These are phyloP conservation scores for Odontarrhena argentea DNA, from an alignment of 345 rosid species.

Conservation along the genomic window DNA sequence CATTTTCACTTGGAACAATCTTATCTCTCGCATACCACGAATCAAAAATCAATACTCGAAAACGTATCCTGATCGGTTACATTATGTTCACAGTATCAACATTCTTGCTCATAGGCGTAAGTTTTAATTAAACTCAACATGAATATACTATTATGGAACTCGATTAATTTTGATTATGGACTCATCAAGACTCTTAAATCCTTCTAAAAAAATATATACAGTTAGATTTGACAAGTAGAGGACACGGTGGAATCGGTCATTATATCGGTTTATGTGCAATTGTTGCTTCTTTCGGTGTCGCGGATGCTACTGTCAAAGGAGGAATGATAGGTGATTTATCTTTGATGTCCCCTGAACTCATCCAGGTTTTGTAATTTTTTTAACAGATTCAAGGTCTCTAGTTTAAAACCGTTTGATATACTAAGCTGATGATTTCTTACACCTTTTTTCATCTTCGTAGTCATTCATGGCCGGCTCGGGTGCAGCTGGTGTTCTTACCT, in stretches of 20 bases:
- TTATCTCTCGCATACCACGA: constrained; percentile 57
- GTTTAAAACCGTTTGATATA: no score
- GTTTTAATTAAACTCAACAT: constrained; percentile 28
- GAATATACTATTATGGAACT: not conserved
- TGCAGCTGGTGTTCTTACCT: constrained; percentile 78
- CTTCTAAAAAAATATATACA: constrained; percentile 24
- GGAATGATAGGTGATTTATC: constrained; percentile 90
- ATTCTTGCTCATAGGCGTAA: constrained; percentile 70
- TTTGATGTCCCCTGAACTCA: constrained; percentile 87
- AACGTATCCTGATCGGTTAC: constrained; percentile 64
- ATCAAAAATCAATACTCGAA: constrained; percentile 59
- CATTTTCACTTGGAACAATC: constrained; percentile 65
- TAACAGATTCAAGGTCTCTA: not conserved
- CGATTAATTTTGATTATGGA: not conserved
- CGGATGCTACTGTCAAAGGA: constrained; percentile 87
- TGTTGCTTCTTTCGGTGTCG: constrained; percentile 69
- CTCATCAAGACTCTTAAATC: not conserved
- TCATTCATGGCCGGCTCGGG: constrained; percentile 80
- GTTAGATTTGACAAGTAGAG: constrained; percentile 77
- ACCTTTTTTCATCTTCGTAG: constrained; percentile 42
- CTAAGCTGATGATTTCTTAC: not conserved
- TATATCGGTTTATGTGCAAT: constrained; percentile 62
- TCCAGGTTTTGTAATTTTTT: constrained; percentile 57
- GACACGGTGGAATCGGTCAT: constrained; percentile 74
- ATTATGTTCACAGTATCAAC: constrained; percentile 60